Evolutionary conservation across 306 rosid genomes (phyloP).

Genomic region (Cicer pinnatifidum): DNA sequence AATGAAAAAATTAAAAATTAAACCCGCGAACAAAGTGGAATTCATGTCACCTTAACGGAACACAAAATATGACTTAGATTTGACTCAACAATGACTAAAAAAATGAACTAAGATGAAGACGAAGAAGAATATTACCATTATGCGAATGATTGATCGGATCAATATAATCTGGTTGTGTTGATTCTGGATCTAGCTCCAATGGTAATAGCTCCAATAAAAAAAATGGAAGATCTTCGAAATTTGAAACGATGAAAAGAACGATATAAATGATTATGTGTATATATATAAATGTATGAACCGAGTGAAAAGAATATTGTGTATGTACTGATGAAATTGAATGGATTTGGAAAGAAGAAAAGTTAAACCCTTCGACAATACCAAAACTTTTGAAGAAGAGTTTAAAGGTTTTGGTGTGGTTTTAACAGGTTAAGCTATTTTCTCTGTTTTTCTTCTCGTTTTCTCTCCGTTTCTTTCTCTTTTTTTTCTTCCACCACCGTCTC

Average conservation of each 20-base stretch:
- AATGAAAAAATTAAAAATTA: constrained; percentile 44
- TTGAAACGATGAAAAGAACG: constrained; percentile 17
- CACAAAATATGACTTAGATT: constrained; percentile 43
- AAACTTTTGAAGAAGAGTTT: constrained; percentile 45
- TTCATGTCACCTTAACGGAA: background rate
- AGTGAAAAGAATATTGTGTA: constrained; percentile 32
- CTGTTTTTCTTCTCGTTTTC: background rate
- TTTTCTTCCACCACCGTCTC: constrained; percentile 53
- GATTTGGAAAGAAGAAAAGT: constrained; percentile 21
- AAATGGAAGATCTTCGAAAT: constrained; percentile 48
- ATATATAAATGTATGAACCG: constrained; percentile 2
- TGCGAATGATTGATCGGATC: constrained; percentile 62
- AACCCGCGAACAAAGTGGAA: constrained; percentile 1
- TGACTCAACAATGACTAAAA: constrained; percentile 33
- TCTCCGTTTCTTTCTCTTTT: constrained; percentile 41
- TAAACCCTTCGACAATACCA: constrained; percentile 39
- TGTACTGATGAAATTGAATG: constrained; percentile 41
- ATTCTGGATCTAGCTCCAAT: constrained; percentile 67
- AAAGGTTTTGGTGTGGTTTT: constrained; percentile 9
- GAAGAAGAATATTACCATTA: constrained; percentile 64
- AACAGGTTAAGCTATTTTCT: background rate
- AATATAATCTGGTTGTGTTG: constrained; percentile 51
- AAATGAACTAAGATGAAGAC: background rate
- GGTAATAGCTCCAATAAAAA: constrained; percentile 49
- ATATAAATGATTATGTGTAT: background rate